Evolutionary conservation across 495 filamentous ascomycete species (phyloP).

Genomic region (Aspergillus taichungensis): DNA sequence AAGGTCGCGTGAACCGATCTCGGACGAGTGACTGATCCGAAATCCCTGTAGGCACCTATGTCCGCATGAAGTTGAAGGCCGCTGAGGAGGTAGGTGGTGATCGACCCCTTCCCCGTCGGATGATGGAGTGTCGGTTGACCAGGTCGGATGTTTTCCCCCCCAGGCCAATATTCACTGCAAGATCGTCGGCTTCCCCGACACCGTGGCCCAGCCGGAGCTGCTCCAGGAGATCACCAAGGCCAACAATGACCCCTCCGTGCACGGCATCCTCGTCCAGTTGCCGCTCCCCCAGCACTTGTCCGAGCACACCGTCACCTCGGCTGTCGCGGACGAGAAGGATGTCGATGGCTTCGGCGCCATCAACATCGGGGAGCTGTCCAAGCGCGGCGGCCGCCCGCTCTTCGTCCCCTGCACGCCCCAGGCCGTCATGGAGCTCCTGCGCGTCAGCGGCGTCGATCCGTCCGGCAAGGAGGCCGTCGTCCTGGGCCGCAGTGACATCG

Average conservation of each 20-base stretch:
- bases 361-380: constrained; percentile 94
- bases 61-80: constrained; percentile 98
- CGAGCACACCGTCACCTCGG: constrained; percentile 81
- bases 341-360: constrained; percentile 91
- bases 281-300: constrained; percentile 82
- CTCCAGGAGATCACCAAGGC: constrained; percentile 68
- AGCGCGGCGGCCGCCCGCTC: constrained; percentile 77
- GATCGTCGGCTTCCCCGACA: constrained; percentile 70
- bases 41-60: constrained; percentile 71
- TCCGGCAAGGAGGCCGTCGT: constrained; percentile 91
- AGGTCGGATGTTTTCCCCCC: constrained; percentile 6
- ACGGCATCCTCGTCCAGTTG: constrained; percentile 90
- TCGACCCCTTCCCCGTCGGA: constrained; percentile 1
- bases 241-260: constrained; percentile 80
- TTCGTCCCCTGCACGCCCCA: constrained; percentile 95
- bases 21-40: constrained; percentile 15
- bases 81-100: constrained; percentile 65
- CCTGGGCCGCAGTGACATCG: constrained; percentile 90
- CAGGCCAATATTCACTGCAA: constrained; percentile 86
- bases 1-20: not conserved
- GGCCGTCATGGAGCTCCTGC: constrained; percentile 87
- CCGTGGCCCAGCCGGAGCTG: constrained; percentile 76
- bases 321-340: constrained; percentile 89
- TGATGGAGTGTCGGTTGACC: constrained; percentile 1
- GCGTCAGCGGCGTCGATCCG: constrained; percentile 74